Conservation (phyloP, 305 asterid genomes). For the Salvia sclarea region DNA sequence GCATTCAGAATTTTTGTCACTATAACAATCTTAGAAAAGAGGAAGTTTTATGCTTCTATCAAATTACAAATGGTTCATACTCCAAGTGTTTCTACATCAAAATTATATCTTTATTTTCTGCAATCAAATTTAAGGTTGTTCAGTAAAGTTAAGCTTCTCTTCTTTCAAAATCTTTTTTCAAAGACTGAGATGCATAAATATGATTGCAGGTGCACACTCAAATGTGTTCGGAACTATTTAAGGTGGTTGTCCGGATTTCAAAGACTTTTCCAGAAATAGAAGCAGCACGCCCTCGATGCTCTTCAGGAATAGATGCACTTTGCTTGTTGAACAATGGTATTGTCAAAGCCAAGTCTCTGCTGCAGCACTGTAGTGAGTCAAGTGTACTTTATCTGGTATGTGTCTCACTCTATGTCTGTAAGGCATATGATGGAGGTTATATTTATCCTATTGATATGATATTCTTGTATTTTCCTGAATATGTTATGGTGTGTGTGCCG, state of each 20-base stretch:
- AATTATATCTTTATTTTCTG: background rate
- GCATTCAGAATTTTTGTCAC: background rate
- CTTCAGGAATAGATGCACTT: slow-evolving; percentile 77
- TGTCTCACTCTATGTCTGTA: slow-evolving; percentile 12
- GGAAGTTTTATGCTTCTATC: background rate
- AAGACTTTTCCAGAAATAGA: slow-evolving; percentile 64
- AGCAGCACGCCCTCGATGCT: slow-evolving; percentile 83
- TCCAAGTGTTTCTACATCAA: background rate
- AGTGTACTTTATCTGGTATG: slow-evolving; percentile 91
- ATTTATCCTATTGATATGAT: background rate
- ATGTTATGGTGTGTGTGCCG: background rate
- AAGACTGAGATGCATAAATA: slow-evolving; percentile 4
- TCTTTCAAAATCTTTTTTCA: background rate
- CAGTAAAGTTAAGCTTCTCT: background rate
- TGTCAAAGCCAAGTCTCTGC: slow-evolving; percentile 58
- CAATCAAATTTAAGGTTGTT: slow-evolving; percentile 3
- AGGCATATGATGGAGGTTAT: background rate
- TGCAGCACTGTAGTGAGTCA: slow-evolving; percentile 72
- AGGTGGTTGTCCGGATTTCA: slow-evolving; percentile 44
- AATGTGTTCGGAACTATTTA: slow-evolving; percentile 65
- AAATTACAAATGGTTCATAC: background rate
- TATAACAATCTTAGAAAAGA: background rate
- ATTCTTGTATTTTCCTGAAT: slow-evolving; percentile 2
- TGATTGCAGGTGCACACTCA: slow-evolving; percentile 68
- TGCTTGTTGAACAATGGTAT: slow-evolving; percentile 63